Evolutionary conservation across 257 asterid genomes (phyloP).

Genomic region (Nicotiana paniculata): DNA sequence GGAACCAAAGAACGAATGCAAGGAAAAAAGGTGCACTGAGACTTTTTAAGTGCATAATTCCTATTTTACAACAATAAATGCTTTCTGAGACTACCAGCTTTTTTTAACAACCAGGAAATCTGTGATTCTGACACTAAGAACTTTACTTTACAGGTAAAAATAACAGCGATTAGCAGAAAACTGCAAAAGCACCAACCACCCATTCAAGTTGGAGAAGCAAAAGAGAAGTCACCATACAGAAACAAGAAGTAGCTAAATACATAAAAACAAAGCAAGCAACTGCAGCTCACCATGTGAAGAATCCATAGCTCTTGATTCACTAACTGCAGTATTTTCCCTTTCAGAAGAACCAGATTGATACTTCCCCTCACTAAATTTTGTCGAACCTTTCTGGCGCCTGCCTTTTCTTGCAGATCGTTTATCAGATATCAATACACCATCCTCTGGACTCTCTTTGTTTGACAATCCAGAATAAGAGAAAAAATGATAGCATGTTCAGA

Average conservation of each 20-base stretch:
- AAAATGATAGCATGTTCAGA: neutral
- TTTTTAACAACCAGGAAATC: neutral
- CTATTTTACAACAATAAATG: too few relatives aligned
- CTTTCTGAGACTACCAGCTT: neutral
- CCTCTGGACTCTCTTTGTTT: constrained; percentile 47
- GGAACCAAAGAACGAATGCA: too few relatives aligned
- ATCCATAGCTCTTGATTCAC: constrained; percentile 28
- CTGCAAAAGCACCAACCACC: neutral
- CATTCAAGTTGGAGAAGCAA: neutral
- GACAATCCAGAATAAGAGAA: constrained; percentile 28
- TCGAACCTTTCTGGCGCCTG: constrained; percentile 53
- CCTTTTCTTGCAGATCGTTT: constrained; percentile 66
- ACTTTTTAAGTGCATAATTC: too few relatives aligned
- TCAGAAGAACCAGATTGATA: constrained; percentile 35
- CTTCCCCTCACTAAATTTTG: constrained; percentile 41
- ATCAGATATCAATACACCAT: constrained; percentile 39
- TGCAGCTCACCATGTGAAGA: constrained; percentile 33
- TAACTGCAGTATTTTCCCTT: constrained; percentile 40
- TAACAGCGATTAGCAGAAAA: neutral
- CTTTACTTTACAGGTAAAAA: neutral
- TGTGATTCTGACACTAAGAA: neutral
- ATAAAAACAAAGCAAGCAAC: neutral
- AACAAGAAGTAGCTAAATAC: neutral
- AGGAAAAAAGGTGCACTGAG: too few relatives aligned
- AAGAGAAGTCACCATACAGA: constrained; percentile 2